Conservation (phyloP, 371 early-diverging fungal genomes). For the Syncephalastrum sp. region DNA sequence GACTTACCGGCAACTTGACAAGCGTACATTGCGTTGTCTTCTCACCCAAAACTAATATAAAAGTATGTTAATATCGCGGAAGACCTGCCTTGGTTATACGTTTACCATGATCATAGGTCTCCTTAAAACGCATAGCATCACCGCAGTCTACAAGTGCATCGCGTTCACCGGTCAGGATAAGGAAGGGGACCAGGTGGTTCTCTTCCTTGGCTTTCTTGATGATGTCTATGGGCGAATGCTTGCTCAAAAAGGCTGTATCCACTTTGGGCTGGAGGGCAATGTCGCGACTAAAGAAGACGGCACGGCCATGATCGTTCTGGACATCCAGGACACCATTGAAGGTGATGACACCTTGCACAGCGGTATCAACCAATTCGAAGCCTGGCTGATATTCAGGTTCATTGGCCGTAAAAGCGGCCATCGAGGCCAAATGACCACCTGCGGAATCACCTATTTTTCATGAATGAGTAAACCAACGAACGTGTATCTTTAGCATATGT, state of each 20-base stretch:
- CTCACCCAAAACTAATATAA: slow-evolving; percentile 6
- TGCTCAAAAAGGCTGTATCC: slow-evolving; percentile 36
- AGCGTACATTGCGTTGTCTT: slow-evolving; percentile 15
- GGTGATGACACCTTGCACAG: slow-evolving; percentile 55
- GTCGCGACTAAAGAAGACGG: slow-evolving; percentile 33
- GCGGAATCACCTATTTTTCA: slow-evolving; percentile 54
- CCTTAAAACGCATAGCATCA: slow-evolving; percentile 22
- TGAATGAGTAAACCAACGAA: not conserved
- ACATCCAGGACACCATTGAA: slow-evolving; percentile 52
- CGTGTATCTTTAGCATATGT: not conserved
- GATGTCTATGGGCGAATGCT: slow-evolving; percentile 45
- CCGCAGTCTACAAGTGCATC: slow-evolving; percentile 29
- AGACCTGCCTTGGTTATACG: too few relatives aligned
- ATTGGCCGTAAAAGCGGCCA: slow-evolving; percentile 66
- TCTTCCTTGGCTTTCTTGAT: slow-evolving; percentile 17
- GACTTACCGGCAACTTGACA: slow-evolving; percentile 18
- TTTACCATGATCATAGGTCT: slow-evolving; percentile 32
- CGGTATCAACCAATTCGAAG: slow-evolving; percentile 69
- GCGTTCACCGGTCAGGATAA: slow-evolving; percentile 32
- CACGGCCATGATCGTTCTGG: slow-evolving; percentile 13
- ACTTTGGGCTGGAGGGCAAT: slow-evolving; percentile 32
- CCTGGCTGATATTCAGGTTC: slow-evolving; percentile 65
- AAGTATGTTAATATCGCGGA: not conserved
- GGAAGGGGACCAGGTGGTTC: slow-evolving; percentile 26
- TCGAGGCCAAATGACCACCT: slow-evolving; percentile 68